phyloP scores from a whole-genome alignment of 768 basidiomycete genomes.

The Mrakia blollopis region DNA sequence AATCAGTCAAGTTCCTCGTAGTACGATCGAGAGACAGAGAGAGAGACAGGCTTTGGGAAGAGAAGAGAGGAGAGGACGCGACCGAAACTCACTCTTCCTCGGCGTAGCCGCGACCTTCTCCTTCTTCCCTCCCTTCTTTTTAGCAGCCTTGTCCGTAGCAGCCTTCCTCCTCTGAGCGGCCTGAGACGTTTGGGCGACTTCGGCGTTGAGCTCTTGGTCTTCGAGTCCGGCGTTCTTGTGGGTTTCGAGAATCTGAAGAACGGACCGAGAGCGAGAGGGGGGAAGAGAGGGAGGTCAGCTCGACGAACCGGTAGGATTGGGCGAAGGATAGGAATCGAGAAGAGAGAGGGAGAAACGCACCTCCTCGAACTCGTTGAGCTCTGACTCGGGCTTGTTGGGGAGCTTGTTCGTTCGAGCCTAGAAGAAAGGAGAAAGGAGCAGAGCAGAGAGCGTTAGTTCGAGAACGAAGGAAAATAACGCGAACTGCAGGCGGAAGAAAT shows the following conservation, averaged over 20 bases:
- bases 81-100: constrained; percentile 9
- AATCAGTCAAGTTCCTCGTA: too few relatives aligned
- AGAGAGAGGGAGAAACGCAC: constrained; percentile 46
- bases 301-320: neutral
- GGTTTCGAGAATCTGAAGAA: constrained; percentile 74
- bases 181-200: constrained; percentile 73
- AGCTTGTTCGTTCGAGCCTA: constrained; percentile 86
- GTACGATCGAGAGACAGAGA: too few relatives aligned
- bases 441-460: neutral
- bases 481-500: neutral
- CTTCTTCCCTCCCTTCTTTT: constrained; percentile 16
- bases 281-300: neutral
- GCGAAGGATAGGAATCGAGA: neutral
- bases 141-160: constrained; percentile 23
- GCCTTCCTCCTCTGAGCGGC: constrained; percentile 55
- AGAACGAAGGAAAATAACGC: neutral
- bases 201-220: constrained; percentile 82
- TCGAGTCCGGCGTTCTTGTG: constrained; percentile 79
- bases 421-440: too few relatives aligned
- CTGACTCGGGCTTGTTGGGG: constrained; percentile 84
- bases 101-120: neutral
- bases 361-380: constrained; percentile 89
- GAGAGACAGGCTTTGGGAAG: too few relatives aligned
- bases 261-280: too few relatives aligned
- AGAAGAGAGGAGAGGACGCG: neutral